A percentile compares a stretch with the other conserved stretches of the same genome.
phyloP scores from a whole-genome alignment of 2,329 filamentous ascomycete species.

The Penicillium verrucosum region DNA sequence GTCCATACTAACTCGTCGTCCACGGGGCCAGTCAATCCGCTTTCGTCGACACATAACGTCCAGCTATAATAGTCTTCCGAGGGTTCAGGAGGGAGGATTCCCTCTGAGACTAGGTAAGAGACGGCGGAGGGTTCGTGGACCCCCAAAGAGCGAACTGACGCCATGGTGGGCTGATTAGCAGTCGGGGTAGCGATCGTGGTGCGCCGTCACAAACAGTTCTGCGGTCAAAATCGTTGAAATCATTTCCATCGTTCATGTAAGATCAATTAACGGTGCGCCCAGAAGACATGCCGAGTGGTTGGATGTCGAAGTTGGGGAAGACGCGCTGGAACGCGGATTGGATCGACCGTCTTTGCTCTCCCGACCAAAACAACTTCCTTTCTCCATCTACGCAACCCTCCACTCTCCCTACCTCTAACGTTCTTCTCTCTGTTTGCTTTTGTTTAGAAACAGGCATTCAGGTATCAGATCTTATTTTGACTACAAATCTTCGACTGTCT shows the following conservation, averaged over 20 bases:
- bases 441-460: not conserved
- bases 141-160: conserved; percentile 83
- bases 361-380: conserved; percentile 29
- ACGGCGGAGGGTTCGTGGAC: conserved; percentile 84
- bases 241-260: conserved; percentile 29
- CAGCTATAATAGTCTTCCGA: conserved; percentile 66
- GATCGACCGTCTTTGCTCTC: conserved; percentile 18
- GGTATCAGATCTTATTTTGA: not conserved
- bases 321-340: conserved; percentile 32
- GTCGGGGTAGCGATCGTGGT: conserved; percentile 19
- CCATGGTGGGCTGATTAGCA: conserved; percentile 59
- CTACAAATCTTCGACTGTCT: not conserved
- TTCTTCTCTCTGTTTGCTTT: not conserved
- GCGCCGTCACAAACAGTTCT: conserved; percentile 20
- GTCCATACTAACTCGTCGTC: conserved; percentile 82
- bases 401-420: conserved; percentile 8
- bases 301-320: conserved; percentile 17
- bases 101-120: conserved; percentile 76
- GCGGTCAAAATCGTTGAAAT: conserved; percentile 21
- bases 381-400: conserved; percentile 15
- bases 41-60: conserved; percentile 58
- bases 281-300: conserved; percentile 14
- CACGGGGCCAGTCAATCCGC: conserved; percentile 41
- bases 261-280: conserved; percentile 3
- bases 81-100: conserved; percentile 67